phyloP scores from a whole-genome alignment of 2,329 filamentous ascomycete genomes.

The Ophiostoma tasmaniense region DNA sequence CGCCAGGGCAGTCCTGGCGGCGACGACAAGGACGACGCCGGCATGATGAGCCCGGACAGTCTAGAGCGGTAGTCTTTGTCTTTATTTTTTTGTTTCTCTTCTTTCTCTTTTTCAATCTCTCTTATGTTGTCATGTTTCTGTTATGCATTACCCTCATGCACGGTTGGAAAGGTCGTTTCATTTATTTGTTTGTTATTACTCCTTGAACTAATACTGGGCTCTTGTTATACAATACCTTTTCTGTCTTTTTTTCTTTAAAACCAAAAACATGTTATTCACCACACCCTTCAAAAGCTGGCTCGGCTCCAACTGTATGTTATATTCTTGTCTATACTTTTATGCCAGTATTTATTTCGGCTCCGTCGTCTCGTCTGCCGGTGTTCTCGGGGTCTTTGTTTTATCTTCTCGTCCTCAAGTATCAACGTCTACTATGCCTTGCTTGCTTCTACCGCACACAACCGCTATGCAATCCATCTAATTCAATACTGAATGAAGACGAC shows the following conservation, averaged over 20 bases:
- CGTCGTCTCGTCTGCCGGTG: background rate
- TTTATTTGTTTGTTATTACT: background rate
- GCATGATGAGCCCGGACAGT: constrained; percentile 81
- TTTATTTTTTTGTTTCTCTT: constrained; percentile 4
- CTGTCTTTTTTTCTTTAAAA: background rate
- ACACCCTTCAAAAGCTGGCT: background rate
- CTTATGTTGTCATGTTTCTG: background rate
- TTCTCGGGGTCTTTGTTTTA: background rate
- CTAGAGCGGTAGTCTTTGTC: constrained; percentile 31
- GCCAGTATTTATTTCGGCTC: background rate
- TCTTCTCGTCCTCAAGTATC: too few relatives aligned
- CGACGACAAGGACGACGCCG: constrained; percentile 60
- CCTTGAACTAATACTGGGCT: constrained; percentile 1
- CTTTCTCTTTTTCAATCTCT: background rate
- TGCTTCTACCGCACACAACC: too few relatives aligned
- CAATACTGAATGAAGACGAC: background rate
- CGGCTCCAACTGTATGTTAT: background rate
- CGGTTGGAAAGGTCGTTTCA: background rate
- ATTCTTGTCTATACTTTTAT: constrained; percentile 6
- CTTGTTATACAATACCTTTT: background rate
- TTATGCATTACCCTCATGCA: constrained; percentile 3
- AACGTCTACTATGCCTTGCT: too few relatives aligned
- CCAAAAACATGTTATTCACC: background rate
- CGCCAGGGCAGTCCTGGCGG: constrained; percentile 29
- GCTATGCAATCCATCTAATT: background rate